phyloP scores from a whole-genome alignment of 1,284 basidiomycete species.

The Phylloporus sp. region DNA sequence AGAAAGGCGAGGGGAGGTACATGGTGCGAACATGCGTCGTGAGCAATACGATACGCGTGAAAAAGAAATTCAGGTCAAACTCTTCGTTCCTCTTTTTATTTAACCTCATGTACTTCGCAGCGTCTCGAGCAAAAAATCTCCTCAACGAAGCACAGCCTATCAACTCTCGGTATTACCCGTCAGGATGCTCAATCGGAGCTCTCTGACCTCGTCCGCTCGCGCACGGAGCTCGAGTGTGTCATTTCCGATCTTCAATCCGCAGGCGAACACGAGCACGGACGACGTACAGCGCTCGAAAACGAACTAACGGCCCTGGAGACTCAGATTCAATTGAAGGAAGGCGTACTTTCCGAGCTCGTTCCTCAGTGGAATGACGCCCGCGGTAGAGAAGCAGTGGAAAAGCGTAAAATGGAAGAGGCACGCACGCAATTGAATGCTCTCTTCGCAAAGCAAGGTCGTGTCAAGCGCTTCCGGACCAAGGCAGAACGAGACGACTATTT shows the following conservation, averaged over 20 bases:
- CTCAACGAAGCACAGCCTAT: constrained; percentile 73
- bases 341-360: constrained; percentile 64
- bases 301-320: constrained; percentile 72
- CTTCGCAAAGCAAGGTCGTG: constrained; percentile 88
- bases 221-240: constrained; percentile 85
- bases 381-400: constrained; percentile 68
- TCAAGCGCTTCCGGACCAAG: constrained; percentile 84
- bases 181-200: constrained; percentile 80
- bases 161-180: constrained; percentile 74
- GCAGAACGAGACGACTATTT: constrained; percentile 85
- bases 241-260: constrained; percentile 82
- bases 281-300: constrained; percentile 67
- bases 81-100: constrained; percentile 9
- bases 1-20: constrained; percentile 83
- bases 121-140: constrained; percentile 79
- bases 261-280: constrained; percentile 65
- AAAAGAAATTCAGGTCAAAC: constrained; percentile 78
- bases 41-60: constrained; percentile 87
- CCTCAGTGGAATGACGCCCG: constrained; percentile 74
- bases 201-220: constrained; percentile 78
- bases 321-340: constrained; percentile 72
- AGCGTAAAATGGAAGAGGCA: constrained; percentile 76
- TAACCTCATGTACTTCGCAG: constrained; percentile 46
- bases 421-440: constrained; percentile 75
- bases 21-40: constrained; percentile 81